Percentiles rank a stretch among this genome's conserved stretches.
phyloP scores from a whole-genome alignment of 2,329 filamentous ascomycete species.

The Fusarium sp. region DNA sequence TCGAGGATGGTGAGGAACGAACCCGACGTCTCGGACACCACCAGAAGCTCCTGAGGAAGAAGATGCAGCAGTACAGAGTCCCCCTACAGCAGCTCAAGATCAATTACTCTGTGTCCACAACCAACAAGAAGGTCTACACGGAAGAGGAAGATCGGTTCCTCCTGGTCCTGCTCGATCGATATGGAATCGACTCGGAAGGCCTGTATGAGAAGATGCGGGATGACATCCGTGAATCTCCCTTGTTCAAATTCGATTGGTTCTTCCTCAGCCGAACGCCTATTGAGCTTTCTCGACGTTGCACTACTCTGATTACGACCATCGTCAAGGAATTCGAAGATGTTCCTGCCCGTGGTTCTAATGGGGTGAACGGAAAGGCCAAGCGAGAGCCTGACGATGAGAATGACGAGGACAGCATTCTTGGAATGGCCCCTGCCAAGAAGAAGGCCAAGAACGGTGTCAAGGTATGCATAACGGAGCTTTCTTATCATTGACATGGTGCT shows the following conservation, averaged over 20 bases:
- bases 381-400: constrained; percentile 81
- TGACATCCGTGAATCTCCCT: constrained; percentile 89
- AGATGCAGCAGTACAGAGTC: constrained; percentile 96
- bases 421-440: constrained; percentile 88
- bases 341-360: constrained; percentile 62
- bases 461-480: constrained; percentile 58
- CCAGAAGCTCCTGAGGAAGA: constrained; percentile 90
- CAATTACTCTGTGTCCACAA: constrained; percentile 98
- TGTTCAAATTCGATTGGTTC: constrained; percentile 99
- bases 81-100: constrained; percentile 97
- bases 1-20: constrained; percentile 92
- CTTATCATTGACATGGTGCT: constrained; percentile 11
- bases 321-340: constrained; percentile 89
- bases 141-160: constrained; percentile 98
- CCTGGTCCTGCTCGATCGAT: constrained; percentile 89
- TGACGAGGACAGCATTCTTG: constrained; percentile 80
- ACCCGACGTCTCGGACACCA: constrained; percentile 89
- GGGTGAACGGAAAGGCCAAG: constrained; percentile 73
- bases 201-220: constrained; percentile 96
- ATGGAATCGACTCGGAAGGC: constrained; percentile 88
- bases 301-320: constrained; percentile 91
- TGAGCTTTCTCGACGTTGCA: constrained; percentile 91
- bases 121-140: constrained; percentile 99
- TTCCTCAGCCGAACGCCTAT: constrained; percentile 93
- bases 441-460: constrained; percentile 89